phyloP scores from a whole-genome alignment of 495 filamentous ascomycete species.

The Schizothecium vesticola region DNA sequence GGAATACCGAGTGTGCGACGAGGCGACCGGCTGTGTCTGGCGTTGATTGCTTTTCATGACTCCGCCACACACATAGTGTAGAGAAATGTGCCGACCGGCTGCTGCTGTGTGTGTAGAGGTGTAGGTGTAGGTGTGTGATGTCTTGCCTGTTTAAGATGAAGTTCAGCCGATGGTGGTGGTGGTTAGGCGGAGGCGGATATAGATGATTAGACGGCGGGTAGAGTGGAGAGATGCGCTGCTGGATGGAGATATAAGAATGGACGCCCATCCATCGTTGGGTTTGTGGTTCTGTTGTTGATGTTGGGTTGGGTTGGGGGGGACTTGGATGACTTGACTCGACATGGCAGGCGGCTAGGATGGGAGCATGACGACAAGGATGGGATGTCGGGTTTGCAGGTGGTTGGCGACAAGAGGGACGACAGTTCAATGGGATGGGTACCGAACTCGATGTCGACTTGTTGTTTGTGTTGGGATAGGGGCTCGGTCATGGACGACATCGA shows the following conservation, averaged over 20 bases:
- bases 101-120: not conserved
- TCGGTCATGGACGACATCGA: not conserved
- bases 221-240: not conserved
- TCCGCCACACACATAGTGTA: not conserved
- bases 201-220: not conserved
- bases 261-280: not conserved
- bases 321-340: not conserved
- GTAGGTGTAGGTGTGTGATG: not conserved
- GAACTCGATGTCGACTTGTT: not conserved
- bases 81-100: not conserved
- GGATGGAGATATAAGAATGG: not conserved
- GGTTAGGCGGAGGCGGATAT: not conserved
- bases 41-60: not conserved
- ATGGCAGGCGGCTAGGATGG: not conserved
- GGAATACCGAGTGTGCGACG: not conserved
- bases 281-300: not conserved
- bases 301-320: not conserved
- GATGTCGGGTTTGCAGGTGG: not conserved
- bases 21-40: conserved; percentile 4
- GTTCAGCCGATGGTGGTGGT: not conserved
- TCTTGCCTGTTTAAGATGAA: not conserved
- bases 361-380: not conserved
- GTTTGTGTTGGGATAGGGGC: not conserved
- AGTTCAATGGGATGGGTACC: not conserved
- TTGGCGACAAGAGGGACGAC: not conserved